phyloP scores from a whole-genome alignment of 164 flowering plant genomes.

The Nymphaea colorata region DNA sequence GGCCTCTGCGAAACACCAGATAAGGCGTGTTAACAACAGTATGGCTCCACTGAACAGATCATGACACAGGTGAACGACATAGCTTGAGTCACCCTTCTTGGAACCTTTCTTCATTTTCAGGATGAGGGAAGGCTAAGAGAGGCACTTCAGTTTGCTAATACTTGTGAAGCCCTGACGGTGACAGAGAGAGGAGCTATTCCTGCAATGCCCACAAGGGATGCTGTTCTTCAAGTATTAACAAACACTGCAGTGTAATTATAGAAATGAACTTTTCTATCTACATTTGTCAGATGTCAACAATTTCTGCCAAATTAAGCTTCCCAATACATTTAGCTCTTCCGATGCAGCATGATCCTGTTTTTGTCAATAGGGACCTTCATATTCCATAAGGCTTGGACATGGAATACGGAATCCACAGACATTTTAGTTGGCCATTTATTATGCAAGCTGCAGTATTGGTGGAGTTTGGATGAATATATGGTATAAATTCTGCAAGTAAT shows the following conservation, averaged over 20 bases:
- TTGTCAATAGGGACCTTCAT: too few species aligned
- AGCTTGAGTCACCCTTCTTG: neutral
- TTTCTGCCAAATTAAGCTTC: neutral
- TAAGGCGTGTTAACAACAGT: too few species aligned
- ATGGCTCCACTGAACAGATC: too few species aligned
- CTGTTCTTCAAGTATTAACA: conserved; percentile 20
- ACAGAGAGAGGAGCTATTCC: conserved; percentile 70
- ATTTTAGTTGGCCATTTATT: too few species aligned
- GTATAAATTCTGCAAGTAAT: too few species aligned
- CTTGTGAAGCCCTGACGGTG: conserved; percentile 77
- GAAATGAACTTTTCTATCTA: neutral
- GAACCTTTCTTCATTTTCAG: conserved; percentile 22
- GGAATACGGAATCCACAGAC: too few species aligned
- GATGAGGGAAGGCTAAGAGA: conserved; percentile 62
- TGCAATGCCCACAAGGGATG: conserved; percentile 43
- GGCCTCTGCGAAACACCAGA: too few species aligned
- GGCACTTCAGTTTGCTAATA: conserved; percentile 77
- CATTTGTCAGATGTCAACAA: neutral
- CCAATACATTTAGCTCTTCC: neutral
- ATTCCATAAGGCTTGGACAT: too few species aligned
- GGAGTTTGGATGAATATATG: too few species aligned
- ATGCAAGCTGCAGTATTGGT: too few species aligned
- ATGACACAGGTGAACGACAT: too few species aligned
- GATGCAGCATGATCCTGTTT: too few species aligned
- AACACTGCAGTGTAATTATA: conserved; percentile 13